Conservation (phyloP, 108 stramenopile species). For the Cyclotella choctawhatcheeana region DNA sequence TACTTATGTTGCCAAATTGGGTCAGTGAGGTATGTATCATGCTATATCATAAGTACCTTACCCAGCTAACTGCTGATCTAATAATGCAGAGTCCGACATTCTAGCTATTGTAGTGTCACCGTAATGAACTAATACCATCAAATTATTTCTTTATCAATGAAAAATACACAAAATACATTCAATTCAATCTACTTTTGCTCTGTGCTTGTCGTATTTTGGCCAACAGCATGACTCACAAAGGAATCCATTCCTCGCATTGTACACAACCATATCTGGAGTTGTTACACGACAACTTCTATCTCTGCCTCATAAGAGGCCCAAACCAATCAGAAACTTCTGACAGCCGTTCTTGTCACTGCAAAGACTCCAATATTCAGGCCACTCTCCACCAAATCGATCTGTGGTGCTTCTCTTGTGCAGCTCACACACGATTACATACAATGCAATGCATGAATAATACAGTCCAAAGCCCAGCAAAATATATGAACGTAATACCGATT, state of each 20-base stretch:
- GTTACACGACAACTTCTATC: too few species aligned
- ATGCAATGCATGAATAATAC: not conserved
- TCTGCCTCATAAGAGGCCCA: not conserved
- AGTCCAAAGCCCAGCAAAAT: not conserved
- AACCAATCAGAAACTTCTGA: not conserved
- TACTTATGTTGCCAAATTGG: too few species aligned
- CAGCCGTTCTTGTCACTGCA: not conserved
- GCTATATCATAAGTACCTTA: too few species aligned
- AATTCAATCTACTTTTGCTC: too few species aligned
- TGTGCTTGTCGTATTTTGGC: not conserved
- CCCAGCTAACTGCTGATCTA: too few species aligned
- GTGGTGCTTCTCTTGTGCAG: not conserved
- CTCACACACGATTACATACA: not conserved
- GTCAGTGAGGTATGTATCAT: too few species aligned
- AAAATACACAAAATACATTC: too few species aligned
- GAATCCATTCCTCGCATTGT: not conserved
- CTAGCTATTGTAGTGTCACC: too few species aligned
- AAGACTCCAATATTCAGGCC: not conserved
- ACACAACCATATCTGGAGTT: not conserved
- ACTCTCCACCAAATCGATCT: too few species aligned
- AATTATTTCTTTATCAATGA: too few species aligned
- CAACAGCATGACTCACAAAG: not conserved
- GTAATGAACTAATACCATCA: too few species aligned
- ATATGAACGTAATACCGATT: conserved; percentile 2
- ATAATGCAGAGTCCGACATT: too few species aligned